Conservation (phyloP, 2,329 filamentous ascomycete species). For the Bimuria novae-zelandiae region DNA sequence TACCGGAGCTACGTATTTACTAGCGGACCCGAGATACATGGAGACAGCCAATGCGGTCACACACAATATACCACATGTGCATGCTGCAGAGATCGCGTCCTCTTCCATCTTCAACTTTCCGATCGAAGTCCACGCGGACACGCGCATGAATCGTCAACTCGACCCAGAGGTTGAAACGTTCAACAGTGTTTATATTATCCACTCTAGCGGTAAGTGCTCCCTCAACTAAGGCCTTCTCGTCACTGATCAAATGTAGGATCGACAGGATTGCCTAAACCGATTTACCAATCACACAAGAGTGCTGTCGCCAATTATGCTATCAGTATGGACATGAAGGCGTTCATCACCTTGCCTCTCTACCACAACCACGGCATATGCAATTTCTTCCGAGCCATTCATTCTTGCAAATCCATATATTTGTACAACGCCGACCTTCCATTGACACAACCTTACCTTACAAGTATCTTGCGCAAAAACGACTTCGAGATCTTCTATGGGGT, state of each 20-base stretch:
- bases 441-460: constrained; percentile 23
- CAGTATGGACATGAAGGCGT: neutral
- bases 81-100: constrained; percentile 22
- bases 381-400: constrained; percentile 31
- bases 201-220: constrained; percentile 27
- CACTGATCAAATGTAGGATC: constrained; percentile 10
- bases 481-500: constrained; percentile 66
- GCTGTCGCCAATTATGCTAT: neutral
- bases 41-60: constrained; percentile 35
- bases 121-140: constrained; percentile 32
- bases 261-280: neutral
- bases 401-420: constrained; percentile 29
- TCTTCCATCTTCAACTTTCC: constrained; percentile 22
- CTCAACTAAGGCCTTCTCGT: constrained; percentile 23
- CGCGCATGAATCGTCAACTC: constrained; percentile 28
- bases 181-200: constrained; percentile 31
- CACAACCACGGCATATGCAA: constrained; percentile 36
- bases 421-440: constrained; percentile 32
- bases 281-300: neutral
- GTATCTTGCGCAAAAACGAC: constrained; percentile 25
- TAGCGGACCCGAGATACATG: constrained; percentile 34
- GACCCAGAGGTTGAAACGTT: constrained; percentile 21
- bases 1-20: constrained; percentile 27
- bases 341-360: constrained; percentile 16
- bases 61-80: constrained; percentile 11